phyloP scores from a whole-genome alignment of 83 land plant species.

The Larix sibirica region DNA sequence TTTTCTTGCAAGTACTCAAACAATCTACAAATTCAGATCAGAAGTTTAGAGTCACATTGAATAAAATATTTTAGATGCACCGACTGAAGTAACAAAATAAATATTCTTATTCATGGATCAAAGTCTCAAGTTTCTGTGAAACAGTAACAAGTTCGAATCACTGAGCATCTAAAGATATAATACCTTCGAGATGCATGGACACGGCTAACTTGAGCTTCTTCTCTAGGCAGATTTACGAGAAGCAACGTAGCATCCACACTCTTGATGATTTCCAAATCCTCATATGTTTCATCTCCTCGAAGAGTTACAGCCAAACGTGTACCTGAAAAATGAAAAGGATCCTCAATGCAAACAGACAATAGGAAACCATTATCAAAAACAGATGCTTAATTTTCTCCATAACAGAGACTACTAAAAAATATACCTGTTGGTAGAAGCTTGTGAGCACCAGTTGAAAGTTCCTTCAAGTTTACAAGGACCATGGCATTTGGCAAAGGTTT shows the following conservation, averaged over 20 bases:
- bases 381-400: not conserved
- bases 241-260: slow-evolving; percentile 73
- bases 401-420: not conserved
- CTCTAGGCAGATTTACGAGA: slow-evolving; percentile 62
- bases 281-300: slow-evolving; percentile 86
- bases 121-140: not conserved
- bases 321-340: slow-evolving; percentile 38
- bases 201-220: slow-evolving; percentile 77
- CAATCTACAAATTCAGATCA: slow-evolving; percentile 52
- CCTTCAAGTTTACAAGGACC: slow-evolving; percentile 78
- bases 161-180: not conserved
- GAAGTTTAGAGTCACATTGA: not conserved
- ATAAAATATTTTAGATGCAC: not conserved
- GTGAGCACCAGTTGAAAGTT: slow-evolving; percentile 79
- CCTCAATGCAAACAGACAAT: not conserved
- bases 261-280: slow-evolving; percentile 72
- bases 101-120: not conserved
- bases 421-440: slow-evolving; percentile 87
- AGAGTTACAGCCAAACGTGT: slow-evolving; percentile 82
- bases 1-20: slow-evolving; percentile 83
- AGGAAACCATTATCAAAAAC: not conserved
- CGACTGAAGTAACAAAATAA: not conserved
- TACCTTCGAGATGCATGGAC: slow-evolving; percentile 99
- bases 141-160: not conserved
- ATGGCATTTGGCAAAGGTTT: slow-evolving; percentile 92